These are phyloP conservation scores for Herpotrichia juniperi DNA, from an alignment of 2,329 filamentous ascomycete species.

Conservation along the genomic window DNA sequence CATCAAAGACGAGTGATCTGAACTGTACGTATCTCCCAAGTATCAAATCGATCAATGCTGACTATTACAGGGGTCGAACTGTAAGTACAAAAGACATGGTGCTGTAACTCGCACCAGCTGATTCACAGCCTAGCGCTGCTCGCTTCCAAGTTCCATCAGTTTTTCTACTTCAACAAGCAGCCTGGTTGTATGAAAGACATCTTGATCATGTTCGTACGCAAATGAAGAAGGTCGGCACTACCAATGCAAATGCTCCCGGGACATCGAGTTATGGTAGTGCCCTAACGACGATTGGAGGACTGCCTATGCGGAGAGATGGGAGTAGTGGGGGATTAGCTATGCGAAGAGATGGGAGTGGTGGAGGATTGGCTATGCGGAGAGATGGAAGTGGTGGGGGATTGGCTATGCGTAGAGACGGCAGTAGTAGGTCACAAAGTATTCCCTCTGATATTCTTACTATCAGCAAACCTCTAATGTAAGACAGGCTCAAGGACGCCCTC, in stretches of 20 bases:
- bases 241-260: conserved; percentile 62
- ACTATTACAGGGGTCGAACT: conserved; percentile 70
- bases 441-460: background rate
- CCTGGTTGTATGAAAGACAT: conserved; percentile 91
- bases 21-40: conserved; percentile 68
- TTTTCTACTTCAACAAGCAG: conserved; percentile 91
- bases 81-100: conserved; percentile 56
- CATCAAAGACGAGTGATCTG: conserved; percentile 78
- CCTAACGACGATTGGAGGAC: conserved; percentile 50
- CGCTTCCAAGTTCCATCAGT: conserved; percentile 84
- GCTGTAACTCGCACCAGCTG: background rate
- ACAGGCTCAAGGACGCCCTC: conserved; percentile 55
- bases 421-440: conserved; percentile 46
- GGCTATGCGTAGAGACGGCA: conserved; percentile 59
- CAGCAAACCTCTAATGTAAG: conserved; percentile 1
- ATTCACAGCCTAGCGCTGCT: conserved; percentile 57
- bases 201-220: conserved; percentile 88
- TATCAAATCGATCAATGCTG: conserved; percentile 10
- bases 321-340: no score
- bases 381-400: conserved; percentile 52
- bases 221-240: conserved; percentile 74
- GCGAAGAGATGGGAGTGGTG: no score
- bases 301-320: conserved; percentile 58
- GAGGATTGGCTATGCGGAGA: conserved; percentile 57
- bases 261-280: conserved; percentile 56